Percentiles rank a stretch among this genome's conserved stretches.
phyloP scores from a whole-genome alignment of 768 basidiomycete genomes.

The Mycena galericulata region DNA sequence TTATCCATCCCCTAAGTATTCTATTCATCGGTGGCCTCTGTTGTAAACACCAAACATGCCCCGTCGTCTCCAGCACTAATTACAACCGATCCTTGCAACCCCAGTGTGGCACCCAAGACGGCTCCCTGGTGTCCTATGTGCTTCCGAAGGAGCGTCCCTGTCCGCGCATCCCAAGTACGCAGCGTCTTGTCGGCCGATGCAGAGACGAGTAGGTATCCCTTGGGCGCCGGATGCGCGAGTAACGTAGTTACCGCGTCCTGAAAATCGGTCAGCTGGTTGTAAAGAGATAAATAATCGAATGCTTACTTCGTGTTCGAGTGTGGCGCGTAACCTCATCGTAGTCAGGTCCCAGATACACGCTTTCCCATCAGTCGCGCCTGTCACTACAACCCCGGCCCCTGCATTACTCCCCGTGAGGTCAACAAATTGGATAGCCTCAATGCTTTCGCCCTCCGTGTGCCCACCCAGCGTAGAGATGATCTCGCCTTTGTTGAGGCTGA shows the following conservation, averaged over 20 bases:
- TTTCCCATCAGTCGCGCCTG: constrained; percentile 94
- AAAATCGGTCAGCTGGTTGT: too few relatives aligned
- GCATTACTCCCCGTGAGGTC: constrained; percentile 71
- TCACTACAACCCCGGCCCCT: constrained; percentile 76
- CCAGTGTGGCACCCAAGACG: constrained; percentile 81
- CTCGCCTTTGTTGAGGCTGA: constrained; percentile 90
- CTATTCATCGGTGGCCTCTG: constrained; percentile 59
- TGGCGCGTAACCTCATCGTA: constrained; percentile 86
- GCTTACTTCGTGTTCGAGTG: constrained; percentile 81
- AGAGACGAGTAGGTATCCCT: constrained; percentile 83
- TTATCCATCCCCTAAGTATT: background rate
- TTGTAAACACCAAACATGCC: constrained; percentile 84
- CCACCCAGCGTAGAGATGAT: constrained; percentile 83
- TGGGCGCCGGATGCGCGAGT: constrained; percentile 78
- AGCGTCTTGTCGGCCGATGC: constrained; percentile 89
- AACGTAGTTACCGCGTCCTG: constrained; percentile 89
- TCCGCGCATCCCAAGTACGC: constrained; percentile 93
- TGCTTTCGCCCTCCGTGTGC: constrained; percentile 88
- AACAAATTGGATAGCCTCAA: constrained; percentile 88
- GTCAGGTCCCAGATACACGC: constrained; percentile 94
- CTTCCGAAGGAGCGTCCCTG: constrained; percentile 79
- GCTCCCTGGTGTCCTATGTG: constrained; percentile 88
- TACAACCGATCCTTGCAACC: constrained; percentile 75
- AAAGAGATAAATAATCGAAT: constrained; percentile 3
- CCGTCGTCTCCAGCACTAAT: constrained; percentile 95